phyloP scores from a whole-genome alignment of 306 rosid species.

The Trifolium subterraneum region DNA sequence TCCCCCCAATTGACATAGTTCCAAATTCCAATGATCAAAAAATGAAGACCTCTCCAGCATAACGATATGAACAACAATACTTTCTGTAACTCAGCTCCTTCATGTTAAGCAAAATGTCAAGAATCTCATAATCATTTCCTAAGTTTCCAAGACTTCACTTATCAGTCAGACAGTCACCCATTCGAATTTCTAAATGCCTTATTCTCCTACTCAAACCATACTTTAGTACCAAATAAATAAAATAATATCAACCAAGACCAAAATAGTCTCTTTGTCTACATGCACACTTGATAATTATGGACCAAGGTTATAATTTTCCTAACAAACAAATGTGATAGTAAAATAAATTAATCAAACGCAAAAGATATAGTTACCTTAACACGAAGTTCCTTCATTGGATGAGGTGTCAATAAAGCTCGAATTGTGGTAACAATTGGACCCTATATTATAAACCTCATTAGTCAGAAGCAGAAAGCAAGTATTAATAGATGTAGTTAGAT shows the following conservation, averaged over 20 bases:
- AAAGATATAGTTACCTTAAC: slow-evolving; percentile 67
- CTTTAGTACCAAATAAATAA: slow-evolving; percentile 6
- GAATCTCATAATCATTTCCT: slow-evolving; percentile 18
- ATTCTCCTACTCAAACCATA: not conserved
- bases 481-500: slow-evolving; percentile 16
- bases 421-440: slow-evolving; percentile 87
- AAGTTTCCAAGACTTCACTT: slow-evolving; percentile 1
- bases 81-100: not conserved
- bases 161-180: not conserved
- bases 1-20: not conserved
- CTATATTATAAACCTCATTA: slow-evolving; percentile 49
- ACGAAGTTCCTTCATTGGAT: slow-evolving; percentile 97
- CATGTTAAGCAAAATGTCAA: slow-evolving; percentile 4
- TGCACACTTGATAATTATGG: not conserved
- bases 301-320: no score
- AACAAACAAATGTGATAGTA: not conserved
- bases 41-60: not conserved
- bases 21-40: not conserved
- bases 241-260: slow-evolving; percentile 14
- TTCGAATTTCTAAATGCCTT: not conserved
- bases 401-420: slow-evolving; percentile 95
- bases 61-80: slow-evolving; percentile 4
- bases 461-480: slow-evolving; percentile 13
- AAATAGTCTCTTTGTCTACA: not conserved
- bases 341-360: not conserved